phyloP scores from a whole-genome alignment of 2,329 filamentous ascomycete genomes.

The Arthrocladium fulminans region DNA sequence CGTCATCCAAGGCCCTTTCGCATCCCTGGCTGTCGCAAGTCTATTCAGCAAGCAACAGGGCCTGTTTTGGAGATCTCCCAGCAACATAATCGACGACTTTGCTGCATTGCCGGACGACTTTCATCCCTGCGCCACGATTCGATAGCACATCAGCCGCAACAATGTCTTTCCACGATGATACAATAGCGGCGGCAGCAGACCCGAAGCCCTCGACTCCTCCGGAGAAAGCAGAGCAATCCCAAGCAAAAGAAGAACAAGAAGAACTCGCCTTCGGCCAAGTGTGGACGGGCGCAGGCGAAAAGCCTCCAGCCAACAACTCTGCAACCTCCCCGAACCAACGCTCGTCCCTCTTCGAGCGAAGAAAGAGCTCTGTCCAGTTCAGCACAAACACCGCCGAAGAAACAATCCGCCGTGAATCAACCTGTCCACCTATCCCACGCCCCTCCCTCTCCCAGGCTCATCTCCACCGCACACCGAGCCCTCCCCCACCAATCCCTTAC shows the following conservation, averaged over 20 bases:
- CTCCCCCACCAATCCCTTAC: conserved; percentile 48
- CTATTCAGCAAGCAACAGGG: no score
- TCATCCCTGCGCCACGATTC: background rate
- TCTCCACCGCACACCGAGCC: conserved; percentile 26
- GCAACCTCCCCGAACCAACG: conserved; percentile 10
- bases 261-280: conserved; percentile 20
- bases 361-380: conserved; percentile 23
- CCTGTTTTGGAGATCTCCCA: background rate
- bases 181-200: background rate
- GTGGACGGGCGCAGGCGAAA: conserved; percentile 18
- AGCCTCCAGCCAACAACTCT: background rate
- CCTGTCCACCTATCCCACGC: conserved; percentile 13
- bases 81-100: background rate
- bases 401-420: conserved; percentile 20
- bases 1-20: no score
- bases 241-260: conserved; percentile 14
- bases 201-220: background rate
- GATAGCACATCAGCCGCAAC: background rate
- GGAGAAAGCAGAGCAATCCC: background rate
- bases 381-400: conserved; percentile 21
- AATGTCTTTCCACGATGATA: background rate
- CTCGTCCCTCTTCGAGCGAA: conserved; percentile 12
- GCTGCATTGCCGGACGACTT: background rate
- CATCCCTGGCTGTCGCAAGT: no score
- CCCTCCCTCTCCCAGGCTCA: conserved; percentile 13